Evolutionary conservation across 176 grass and related monocot species (phyloP).

Genomic region (Oryza australiensis): DNA sequence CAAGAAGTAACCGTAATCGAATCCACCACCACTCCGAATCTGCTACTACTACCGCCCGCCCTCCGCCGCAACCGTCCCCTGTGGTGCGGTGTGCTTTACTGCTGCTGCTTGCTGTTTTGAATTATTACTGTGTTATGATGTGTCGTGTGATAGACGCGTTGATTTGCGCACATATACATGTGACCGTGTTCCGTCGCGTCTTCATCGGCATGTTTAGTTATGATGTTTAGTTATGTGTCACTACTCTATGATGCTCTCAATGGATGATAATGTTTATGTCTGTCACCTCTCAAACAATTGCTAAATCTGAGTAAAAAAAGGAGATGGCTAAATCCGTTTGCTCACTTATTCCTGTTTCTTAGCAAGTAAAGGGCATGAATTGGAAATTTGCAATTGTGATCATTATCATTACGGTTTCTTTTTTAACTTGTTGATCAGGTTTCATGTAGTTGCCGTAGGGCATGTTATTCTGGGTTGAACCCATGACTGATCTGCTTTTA

Average conservation of each 20-base stretch:
- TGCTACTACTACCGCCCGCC: slow-evolving; percentile 2
- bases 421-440: not conserved
- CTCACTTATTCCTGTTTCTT: not conserved
- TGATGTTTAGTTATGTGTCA: not conserved
- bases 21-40: not conserved
- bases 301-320: not conserved
- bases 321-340: not conserved
- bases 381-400: not conserved
- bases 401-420: not conserved
- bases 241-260: slow-evolving; percentile 26
- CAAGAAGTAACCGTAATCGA: slow-evolving; percentile 72
- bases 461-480: not conserved
- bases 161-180: not conserved
- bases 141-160: slow-evolving; percentile 41
- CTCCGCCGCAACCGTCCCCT: not conserved
- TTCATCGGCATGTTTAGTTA: slow-evolving; percentile 24
- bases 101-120: not conserved
- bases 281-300: not conserved
- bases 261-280: slow-evolving; percentile 19
- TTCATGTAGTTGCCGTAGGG: not conserved
- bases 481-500: not conserved
- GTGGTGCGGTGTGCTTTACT: not conserved
- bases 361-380: not conserved
- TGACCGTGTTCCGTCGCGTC: not conserved
- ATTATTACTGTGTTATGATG: slow-evolving; percentile 16